These are phyloP conservation scores for Plectosphaerella plurivora DNA, from an alignment of 2,329 filamentous ascomycete species.

Conservation along the genomic window DNA sequence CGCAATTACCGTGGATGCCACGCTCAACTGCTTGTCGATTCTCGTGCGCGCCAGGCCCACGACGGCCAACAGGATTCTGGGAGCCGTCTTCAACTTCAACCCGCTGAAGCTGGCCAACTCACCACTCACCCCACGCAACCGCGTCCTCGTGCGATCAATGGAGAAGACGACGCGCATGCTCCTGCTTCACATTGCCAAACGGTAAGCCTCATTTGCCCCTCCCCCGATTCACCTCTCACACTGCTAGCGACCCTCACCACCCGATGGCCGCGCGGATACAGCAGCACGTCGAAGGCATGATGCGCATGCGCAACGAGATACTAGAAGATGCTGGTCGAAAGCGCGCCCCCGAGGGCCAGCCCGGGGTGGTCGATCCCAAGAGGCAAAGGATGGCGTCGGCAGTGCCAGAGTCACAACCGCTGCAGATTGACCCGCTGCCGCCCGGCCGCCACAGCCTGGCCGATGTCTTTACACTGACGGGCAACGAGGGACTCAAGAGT, in stretches of 20 bases:
- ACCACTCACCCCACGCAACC: constrained; percentile 72
- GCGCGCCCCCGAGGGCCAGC: constrained; percentile 65
- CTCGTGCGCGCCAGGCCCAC: constrained; percentile 77
- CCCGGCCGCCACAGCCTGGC: constrained; percentile 74
- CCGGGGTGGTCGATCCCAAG: constrained; percentile 75
- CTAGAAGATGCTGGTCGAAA: constrained; percentile 79
- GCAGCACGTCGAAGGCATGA: constrained; percentile 77
- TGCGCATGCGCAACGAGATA: constrained; percentile 71
- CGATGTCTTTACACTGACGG: constrained; percentile 82
- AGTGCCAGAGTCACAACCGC: constrained; percentile 21
- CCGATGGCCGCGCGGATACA: constrained; percentile 75
- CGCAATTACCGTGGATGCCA: constrained; percentile 83
- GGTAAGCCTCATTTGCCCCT: constrained; percentile 39
- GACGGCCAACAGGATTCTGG: constrained; percentile 80
- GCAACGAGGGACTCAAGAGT: constrained; percentile 65
- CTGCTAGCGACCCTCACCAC: constrained; percentile 69
- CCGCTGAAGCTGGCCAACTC: constrained; percentile 76
- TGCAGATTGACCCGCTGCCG: constrained; percentile 65
- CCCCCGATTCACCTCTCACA: not conserved
- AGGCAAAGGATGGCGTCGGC: constrained; percentile 65
- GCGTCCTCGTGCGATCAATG: constrained; percentile 86
- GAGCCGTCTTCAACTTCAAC: constrained; percentile 84
- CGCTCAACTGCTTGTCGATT: constrained; percentile 80
- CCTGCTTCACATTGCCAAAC: constrained; percentile 76
- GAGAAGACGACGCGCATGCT: constrained; percentile 87